phyloP scores from a whole-genome alignment of 345 rosid genomes.

The Eucalyptus marginata region DNA sequence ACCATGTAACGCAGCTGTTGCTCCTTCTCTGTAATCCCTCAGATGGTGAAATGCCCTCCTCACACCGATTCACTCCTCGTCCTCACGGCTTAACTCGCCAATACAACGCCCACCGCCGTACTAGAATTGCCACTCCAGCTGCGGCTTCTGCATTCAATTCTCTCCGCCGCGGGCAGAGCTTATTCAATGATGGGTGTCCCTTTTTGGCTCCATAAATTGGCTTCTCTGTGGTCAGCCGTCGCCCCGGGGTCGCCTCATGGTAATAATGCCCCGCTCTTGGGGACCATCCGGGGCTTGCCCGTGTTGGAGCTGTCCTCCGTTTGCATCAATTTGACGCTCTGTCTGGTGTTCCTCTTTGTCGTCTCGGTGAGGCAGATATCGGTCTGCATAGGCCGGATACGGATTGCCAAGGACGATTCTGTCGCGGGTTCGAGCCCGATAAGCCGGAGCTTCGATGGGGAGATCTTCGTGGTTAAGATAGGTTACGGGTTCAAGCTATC shows the following conservation, averaged over 20 bases:
- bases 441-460: slow-evolving; percentile 21
- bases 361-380: slow-evolving; percentile 56
- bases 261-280: neutral
- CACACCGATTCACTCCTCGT: neutral
- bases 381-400: slow-evolving; percentile 46
- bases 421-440: slow-evolving; percentile 29
- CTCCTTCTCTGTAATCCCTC: neutral
- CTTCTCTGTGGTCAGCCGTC: neutral
- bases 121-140: neutral
- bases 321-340: slow-evolving; percentile 57
- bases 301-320: slow-evolving; percentile 60
- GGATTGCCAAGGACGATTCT: slow-evolving; percentile 58
- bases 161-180: neutral
- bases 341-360: slow-evolving; percentile 48
- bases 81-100: neutral
- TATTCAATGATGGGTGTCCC: neutral
- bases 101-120: neutral
- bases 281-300: slow-evolving; percentile 30
- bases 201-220: neutral
- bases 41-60: neutral
- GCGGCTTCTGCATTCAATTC: slow-evolving; percentile 1
- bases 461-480: slow-evolving; percentile 26
- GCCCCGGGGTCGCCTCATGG: neutral
- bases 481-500: slow-evolving; percentile 59
- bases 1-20: neutral